phyloP scores from a whole-genome alignment of 805 yeast genomes.

The Yarrowia sp. region DNA sequence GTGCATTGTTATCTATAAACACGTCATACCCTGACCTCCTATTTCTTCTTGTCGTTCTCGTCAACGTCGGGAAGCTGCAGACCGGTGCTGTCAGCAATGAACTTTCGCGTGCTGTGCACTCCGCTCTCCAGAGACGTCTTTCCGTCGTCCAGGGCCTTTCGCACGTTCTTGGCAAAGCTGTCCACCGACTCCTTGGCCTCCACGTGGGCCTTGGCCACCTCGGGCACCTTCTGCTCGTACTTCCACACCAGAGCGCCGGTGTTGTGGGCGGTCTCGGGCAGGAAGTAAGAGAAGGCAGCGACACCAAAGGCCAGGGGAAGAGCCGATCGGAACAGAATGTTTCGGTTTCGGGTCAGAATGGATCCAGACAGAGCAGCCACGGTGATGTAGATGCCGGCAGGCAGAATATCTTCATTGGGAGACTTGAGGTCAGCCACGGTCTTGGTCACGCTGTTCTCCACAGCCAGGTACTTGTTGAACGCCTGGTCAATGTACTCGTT shows the following conservation, averaged over 20 bases:
- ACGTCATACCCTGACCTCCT: neutral
- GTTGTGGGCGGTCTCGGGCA: conserved; percentile 69
- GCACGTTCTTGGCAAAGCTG: conserved; percentile 45
- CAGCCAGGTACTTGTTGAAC: conserved; percentile 49
- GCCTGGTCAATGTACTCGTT: conserved; percentile 46
- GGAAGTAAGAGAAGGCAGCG: conserved; percentile 61
- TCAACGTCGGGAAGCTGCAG: conserved; percentile 63
- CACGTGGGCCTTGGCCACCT: conserved; percentile 60
- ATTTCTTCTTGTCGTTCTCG: conserved; percentile 37
- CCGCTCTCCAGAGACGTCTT: conserved; percentile 41
- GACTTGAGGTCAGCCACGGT: conserved; percentile 64
- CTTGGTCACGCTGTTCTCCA: conserved; percentile 60
- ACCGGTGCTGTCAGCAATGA: conserved; percentile 59
- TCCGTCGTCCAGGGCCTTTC: conserved; percentile 43
- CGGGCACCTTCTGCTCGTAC: conserved; percentile 61
- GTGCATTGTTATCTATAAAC: neutral
- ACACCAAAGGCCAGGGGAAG: conserved; percentile 61
- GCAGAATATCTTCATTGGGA: conserved; percentile 64
- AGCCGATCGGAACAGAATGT: conserved; percentile 50
- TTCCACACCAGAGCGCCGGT: conserved; percentile 56
- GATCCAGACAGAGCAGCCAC: conserved; percentile 71
- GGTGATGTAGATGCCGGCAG: conserved; percentile 64
- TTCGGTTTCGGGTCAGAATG: conserved; percentile 66
- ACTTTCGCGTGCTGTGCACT: conserved; percentile 42
- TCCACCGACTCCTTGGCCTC: conserved; percentile 47